Percentiles rank a stretch among this genome's conserved stretches.
Conservation (phyloP, 2,329 filamentous ascomycete genomes). For the Penicillium sp. region DNA sequence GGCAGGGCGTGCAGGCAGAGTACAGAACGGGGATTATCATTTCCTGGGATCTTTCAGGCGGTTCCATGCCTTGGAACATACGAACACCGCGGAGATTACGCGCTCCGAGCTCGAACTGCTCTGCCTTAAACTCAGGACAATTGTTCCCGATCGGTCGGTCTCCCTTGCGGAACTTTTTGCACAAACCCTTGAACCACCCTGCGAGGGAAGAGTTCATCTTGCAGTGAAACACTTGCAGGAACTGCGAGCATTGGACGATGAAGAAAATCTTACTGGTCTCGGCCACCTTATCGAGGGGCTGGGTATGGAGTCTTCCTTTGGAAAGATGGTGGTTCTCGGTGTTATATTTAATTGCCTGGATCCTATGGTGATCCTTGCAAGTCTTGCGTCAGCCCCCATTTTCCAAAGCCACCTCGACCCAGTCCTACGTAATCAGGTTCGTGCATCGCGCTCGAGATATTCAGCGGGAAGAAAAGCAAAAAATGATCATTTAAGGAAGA, state of each 20-base stretch:
- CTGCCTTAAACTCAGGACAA: conserved; percentile 48
- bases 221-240: conserved; percentile 37
- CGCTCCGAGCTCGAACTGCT: conserved; percentile 48
- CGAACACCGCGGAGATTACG: conserved; percentile 44
- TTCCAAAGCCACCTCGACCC: conserved; percentile 24
- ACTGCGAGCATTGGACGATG: conserved; percentile 46
- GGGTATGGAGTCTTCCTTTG: conserved; percentile 48
- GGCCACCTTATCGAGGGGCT: conserved; percentile 47
- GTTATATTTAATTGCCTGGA: conserved; percentile 56
- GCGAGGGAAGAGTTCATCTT: conserved; percentile 35
- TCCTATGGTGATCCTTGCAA: conserved; percentile 50
- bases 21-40: conserved; percentile 53
- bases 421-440: too few species aligned
- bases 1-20: conserved; percentile 53
- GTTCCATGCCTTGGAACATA: conserved; percentile 34
- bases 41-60: conserved; percentile 48
- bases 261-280: conserved; percentile 49
- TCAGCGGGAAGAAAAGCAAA: conserved; percentile 16
- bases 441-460: not conserved
- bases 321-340: conserved; percentile 55
- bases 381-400: conserved; percentile 36
- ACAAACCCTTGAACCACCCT: conserved; percentile 50
- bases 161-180: conserved; percentile 44
- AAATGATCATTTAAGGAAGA: too few species aligned
- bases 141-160: conserved; percentile 37